Evolutionary conservation across 2,329 filamentous ascomycete species (phyloP), one percentile per base, ranked within the genome.

Genomic region (Aspergillus melleus): DNA sequence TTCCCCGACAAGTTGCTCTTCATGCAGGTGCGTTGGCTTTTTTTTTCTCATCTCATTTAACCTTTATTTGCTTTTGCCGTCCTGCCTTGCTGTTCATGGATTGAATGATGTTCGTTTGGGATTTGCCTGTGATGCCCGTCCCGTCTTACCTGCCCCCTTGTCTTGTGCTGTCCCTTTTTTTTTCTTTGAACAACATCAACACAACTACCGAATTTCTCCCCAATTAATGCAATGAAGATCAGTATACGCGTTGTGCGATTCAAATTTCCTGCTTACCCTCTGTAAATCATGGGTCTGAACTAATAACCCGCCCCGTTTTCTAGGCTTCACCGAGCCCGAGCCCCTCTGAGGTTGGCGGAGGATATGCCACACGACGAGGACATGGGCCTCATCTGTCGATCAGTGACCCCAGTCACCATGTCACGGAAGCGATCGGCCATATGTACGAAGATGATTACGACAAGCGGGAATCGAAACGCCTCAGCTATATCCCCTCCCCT

Each of bases 391-490:
- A 87, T 67, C 79, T 88, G 62, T 88, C 85, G 68, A 88, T 96
- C 75, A 95, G 90, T 76, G 92, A 96, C 78, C 90, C 93, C 62
- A 92, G 85, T 78, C 92, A 96, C 79, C 93, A 96, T 85, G 91
- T 96, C 74, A 96, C 92, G 58, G 93, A 96, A 76, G 90, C 92
- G 61, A 96, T 96, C 76, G 91, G 91, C 55, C 92, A 92, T 69
- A 86, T 96, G 77, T 96, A 97, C 77, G 91, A 90, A 70, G 89
- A 91, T 72, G 86, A 88, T 66, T 86, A 91, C 69, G 78, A 83
- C 68, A 81, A 77, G 67, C 79, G 81, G 69, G 84, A 86, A 67
- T 85, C 82, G 46, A 86, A 90, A 50, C 90, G 90, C 39, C 77
- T 93, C 69, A 94, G 90, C 79, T 95, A 92, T 77, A 82, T 93